A percentile compares a stretch with the other conserved stretches of the same genome.
Conservation (phyloP, 2,329 filamentous ascomycete genomes). For the Penicillium verrucosum region DNA sequence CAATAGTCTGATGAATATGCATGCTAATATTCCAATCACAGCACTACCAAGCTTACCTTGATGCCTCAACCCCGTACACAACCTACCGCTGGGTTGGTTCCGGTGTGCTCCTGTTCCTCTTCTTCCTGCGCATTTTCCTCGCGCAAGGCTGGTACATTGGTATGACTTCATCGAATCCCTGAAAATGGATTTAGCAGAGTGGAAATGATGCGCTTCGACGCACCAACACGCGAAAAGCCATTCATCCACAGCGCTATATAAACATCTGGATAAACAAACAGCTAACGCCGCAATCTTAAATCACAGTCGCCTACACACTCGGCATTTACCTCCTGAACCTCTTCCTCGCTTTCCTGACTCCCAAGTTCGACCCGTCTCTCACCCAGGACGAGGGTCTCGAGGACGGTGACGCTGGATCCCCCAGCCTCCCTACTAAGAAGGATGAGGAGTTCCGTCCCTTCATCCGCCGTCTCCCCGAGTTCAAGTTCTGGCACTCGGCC, state of each 20-base stretch:
- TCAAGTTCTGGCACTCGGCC: conserved; percentile 99
- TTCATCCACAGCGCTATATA: background rate
- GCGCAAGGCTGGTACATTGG: conserved; percentile 99
- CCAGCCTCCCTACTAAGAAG: conserved; percentile 79
- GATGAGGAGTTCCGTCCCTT: conserved; percentile 98
- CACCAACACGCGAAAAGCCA: background rate
- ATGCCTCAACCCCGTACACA: conserved; percentile 86
- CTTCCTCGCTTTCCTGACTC: conserved; percentile 96
- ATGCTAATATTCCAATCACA: conserved; percentile 40
- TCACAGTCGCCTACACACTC: conserved; percentile 85
- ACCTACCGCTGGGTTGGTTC: conserved; percentile 89
- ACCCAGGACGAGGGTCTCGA: conserved; percentile 96
- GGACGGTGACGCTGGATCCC: conserved; percentile 70
- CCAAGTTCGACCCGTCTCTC: conserved; percentile 97
- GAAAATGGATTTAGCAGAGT: background rate
- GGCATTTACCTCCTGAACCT: conserved; percentile 99
- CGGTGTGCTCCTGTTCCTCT: conserved; percentile 69
- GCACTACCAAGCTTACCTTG: conserved; percentile 92
- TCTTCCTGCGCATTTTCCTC: conserved; percentile 84
- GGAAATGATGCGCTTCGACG: background rate
- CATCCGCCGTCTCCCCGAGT: conserved; percentile 91
- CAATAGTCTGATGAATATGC: background rate
- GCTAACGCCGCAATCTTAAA: conserved; percentile 7
- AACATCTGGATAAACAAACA: conserved; percentile 3
- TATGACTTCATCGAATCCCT: conserved; percentile 43